Evolutionary conservation across 2,329 filamentous ascomycete genomes (phyloP).

Genomic region (Fusarium sublunatum): DNA sequence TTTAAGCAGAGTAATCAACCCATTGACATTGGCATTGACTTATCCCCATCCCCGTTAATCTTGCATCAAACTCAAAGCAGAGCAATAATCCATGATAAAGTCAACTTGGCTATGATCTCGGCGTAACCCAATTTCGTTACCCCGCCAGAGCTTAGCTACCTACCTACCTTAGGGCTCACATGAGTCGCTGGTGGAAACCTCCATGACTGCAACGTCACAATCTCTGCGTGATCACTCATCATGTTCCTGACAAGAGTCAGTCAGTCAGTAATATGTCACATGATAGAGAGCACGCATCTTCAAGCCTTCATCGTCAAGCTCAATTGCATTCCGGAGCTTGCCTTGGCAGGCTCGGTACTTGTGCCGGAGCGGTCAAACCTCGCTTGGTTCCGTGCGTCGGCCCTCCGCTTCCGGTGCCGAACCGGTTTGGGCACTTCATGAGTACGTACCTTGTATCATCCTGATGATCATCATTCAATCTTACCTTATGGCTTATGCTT

Average conservation of each 20-base stretch:
- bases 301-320: neutral
- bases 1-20: neutral
- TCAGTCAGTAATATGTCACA: neutral
- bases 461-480: constrained; percentile 14
- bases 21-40: neutral
- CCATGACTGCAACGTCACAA: constrained; percentile 21
- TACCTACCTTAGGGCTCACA: constrained; percentile 6
- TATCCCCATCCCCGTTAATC: neutral
- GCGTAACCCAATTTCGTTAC: constrained; percentile 20
- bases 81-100: neutral
- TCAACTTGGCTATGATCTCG: neutral
- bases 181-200: constrained; percentile 7
- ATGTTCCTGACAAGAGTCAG: constrained; percentile 1
- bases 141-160: constrained; percentile 36
- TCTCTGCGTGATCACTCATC: constrained; percentile 5
- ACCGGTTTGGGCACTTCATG: constrained; percentile 13
- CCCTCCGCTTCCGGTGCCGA: constrained; percentile 26
- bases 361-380: neutral
- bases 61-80: constrained; percentile 12
- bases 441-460: constrained; percentile 18
- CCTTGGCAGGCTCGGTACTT: constrained; percentile 7
- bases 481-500: neutral
- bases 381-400: constrained; percentile 22
- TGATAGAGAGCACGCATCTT: neutral
- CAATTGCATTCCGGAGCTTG: constrained; percentile 2